Conservation (phyloP, 257 asterid species). For the Avicennia marina region DNA sequence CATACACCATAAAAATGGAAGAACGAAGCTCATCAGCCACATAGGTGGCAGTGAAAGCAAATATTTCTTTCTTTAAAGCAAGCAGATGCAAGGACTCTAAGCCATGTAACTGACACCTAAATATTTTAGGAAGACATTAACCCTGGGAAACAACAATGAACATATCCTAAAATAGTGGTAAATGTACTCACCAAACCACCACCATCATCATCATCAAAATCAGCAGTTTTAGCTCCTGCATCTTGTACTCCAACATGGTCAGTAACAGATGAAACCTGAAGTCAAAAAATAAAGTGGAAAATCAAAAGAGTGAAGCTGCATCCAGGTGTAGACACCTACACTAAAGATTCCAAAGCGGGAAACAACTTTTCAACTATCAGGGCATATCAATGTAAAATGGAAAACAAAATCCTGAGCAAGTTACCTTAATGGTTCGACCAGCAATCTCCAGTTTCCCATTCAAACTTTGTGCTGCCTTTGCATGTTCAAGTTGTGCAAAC, state of each 20-base stretch:
- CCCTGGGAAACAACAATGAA: background rate
- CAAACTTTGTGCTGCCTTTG: constrained; percentile 92
- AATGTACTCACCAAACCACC: constrained; percentile 86
- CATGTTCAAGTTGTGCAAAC: constrained; percentile 90
- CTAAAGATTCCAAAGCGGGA: too few species aligned
- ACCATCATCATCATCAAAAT: constrained; percentile 98
- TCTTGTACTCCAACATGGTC: constrained; percentile 89
- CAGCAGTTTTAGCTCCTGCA: constrained; percentile 90
- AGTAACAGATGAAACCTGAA: constrained; percentile 91
- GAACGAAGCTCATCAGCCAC: too few species aligned
- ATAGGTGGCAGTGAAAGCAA: too few species aligned
- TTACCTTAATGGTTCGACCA: constrained; percentile 91
- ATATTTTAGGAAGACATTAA: too few species aligned
- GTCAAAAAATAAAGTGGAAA: constrained; percentile 5
- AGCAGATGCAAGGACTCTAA: too few species aligned
- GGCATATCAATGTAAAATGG: constrained; percentile 5
- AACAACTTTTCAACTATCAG: too few species aligned
- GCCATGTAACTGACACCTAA: too few species aligned
- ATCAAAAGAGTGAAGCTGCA: background rate
- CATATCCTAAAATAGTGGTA: too few species aligned
- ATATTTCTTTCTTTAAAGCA: too few species aligned
- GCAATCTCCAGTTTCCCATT: constrained; percentile 95
- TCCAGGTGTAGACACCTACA: background rate
- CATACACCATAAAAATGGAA: too few species aligned
- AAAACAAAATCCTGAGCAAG: background rate